A percentile compares a stretch with the other conserved stretches of the same genome.
These are phyloP conservation scores for Spinacia oleracea DNA, from an alignment of 179 eudicot genomes.

Conservation along the genomic window DNA sequence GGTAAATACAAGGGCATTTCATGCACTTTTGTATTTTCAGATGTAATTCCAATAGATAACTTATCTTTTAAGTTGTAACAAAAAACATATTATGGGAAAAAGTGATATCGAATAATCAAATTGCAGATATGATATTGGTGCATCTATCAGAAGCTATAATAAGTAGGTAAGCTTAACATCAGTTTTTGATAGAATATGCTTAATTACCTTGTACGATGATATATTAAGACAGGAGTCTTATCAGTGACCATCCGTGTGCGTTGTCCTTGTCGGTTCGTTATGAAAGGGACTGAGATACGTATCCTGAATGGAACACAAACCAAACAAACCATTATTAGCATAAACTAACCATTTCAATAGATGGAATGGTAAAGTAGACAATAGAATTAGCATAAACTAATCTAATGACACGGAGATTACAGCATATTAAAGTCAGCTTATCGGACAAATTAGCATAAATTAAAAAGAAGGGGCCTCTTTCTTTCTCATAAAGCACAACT, in stretches of 20 bases:
- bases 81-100: not conserved
- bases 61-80: not conserved
- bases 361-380: conserved; percentile 8
- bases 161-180: conserved; percentile 19
- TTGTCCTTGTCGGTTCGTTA: conserved; percentile 19
- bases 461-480: conserved; percentile 19
- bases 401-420: conserved; percentile 21
- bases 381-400: conserved; percentile 18
- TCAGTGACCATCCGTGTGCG: conserved; percentile 21
- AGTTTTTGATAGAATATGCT: conserved; percentile 19
- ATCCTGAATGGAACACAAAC: conserved; percentile 33
- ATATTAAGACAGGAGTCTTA: conserved; percentile 15
- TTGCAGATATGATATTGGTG: conserved; percentile 9
- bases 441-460: conserved; percentile 17
- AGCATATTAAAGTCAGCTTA: conserved; percentile 27
- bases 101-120: conserved; percentile 1
- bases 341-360: conserved; percentile 4
- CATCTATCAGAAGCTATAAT: conserved; percentile 7
- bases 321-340: conserved; percentile 33
- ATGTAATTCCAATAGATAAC: not conserved
- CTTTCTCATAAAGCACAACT: conserved; percentile 26
- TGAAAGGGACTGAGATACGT: conserved; percentile 19
- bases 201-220: conserved; percentile 20
- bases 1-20: not conserved
- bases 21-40: not conserved